Conservation (phyloP, 768 basidiomycete species). For the Lactarius sanguifluus region DNA sequence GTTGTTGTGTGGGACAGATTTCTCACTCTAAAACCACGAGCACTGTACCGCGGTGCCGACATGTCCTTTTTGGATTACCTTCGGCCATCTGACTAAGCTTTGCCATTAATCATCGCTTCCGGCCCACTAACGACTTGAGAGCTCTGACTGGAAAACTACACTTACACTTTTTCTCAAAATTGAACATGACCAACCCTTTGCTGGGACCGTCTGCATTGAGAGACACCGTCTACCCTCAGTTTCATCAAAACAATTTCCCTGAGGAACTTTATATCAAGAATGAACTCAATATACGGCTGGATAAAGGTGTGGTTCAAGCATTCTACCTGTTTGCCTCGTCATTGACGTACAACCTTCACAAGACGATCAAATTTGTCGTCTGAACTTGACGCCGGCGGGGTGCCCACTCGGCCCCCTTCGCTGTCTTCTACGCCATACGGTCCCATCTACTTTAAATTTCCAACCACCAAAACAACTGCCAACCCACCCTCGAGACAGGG, state of each 20-base stretch:
- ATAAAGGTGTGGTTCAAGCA: conserved; percentile 70
- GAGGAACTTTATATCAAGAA: conserved; percentile 80
- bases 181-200: conserved; percentile 34
- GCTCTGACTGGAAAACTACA: conserved; percentile 48
- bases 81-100: neutral
- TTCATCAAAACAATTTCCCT: conserved; percentile 89
- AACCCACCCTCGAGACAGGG: conserved; percentile 78
- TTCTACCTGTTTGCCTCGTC: neutral
- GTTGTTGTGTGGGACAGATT: too few species aligned
- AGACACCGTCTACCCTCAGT: conserved; percentile 83
- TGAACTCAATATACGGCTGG: conserved; percentile 82
- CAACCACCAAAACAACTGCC: conserved; percentile 82
- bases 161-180: conserved; percentile 41
- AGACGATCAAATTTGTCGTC: conserved; percentile 95
- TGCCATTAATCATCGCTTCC: conserved; percentile 23
- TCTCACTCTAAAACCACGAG: too few species aligned
- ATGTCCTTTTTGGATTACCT: too few species aligned
- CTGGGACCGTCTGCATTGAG: conserved; percentile 36
- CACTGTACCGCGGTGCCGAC: too few species aligned
- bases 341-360: conserved; percentile 19
- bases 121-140: conserved; percentile 31
- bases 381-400: conserved; percentile 75
- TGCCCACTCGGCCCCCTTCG: conserved; percentile 90
- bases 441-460: conserved; percentile 86
- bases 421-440: conserved; percentile 91